Base-by-base conservation (phyloP, 352 stramenopile genomes). In the Phytophthora aleatoria region DNA sequence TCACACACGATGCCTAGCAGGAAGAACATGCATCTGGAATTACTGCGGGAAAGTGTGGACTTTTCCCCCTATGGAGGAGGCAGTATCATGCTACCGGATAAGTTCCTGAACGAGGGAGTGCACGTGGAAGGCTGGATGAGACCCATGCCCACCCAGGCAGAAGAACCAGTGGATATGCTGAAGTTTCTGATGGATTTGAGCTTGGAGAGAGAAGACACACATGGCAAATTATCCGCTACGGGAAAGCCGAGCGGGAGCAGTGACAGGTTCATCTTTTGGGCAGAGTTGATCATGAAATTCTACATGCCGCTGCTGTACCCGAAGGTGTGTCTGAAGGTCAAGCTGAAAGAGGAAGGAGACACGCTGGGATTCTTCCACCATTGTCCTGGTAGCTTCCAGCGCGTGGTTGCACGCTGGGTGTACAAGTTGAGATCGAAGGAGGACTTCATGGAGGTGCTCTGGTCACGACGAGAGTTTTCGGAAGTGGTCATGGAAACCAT, bases 101-200 rank as follows among this genome's bases (percentile, higher is more conserved):
- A 86, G 52, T 94, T 94, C 47, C 62, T 93, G 31, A 94, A 96
- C 55, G 85, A 94, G 48, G 87, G 83, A 30, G 85, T 92, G 12
- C 81, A 94, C 52, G 87, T 96, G 3, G 85, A 94, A 72, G 87
- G 87, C 0, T 96, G 87, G 87, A 92, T 94, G 72, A 78, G 87
- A 5, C 75, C 83, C 0, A 83, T 76, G 61, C 84, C 85, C 2
- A 94, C 87, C 4, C 87, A 94, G 52, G 87, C 87, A 0, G 87
- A 96, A 52, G 87, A 96, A 33, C 87, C 87, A 0, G 87, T 96
- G 3, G 87, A 96, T 59, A 96, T 96, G 87, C 76, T 96, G 39
- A 94, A 94, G 65, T 96, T 94, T 50, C 59, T 96, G 12, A 96
- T 96, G 87, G 87, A 96, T 59, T 65, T 96, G 31, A 96, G 87